Evolutionary conservation across 2,329 filamentous ascomycete genomes (phyloP).

Genomic region (Botryosphaeria dothidea): DNA sequence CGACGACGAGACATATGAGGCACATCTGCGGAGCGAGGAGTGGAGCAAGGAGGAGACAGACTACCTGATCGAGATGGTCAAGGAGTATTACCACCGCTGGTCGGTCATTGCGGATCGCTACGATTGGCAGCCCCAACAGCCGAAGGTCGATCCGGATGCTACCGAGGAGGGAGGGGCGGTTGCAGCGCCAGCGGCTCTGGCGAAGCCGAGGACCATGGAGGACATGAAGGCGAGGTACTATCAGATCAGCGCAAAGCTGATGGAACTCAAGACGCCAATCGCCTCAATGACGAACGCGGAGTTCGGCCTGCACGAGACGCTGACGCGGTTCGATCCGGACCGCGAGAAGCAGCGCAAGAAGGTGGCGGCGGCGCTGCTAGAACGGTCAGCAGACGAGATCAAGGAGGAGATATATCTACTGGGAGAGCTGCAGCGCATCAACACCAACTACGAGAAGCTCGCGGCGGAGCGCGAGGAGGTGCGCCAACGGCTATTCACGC

Average conservation of each 20-base stretch:
- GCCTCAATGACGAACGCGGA: slow-evolving; percentile 77
- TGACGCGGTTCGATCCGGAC: slow-evolving; percentile 81
- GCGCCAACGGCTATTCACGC: slow-evolving; percentile 83
- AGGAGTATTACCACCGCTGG: slow-evolving; percentile 86
- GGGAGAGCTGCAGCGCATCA: slow-evolving; percentile 87
- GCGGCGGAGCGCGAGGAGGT: slow-evolving; percentile 86
- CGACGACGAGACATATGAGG: slow-evolving; percentile 81
- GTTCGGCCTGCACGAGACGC: slow-evolving; percentile 78
- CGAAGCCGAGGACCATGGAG: slow-evolving; percentile 72
- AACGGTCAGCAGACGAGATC: slow-evolving; percentile 81
- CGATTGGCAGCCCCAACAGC: slow-evolving; percentile 59
- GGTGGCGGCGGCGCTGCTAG: slow-evolving; percentile 77
- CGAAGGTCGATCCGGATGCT: background rate
- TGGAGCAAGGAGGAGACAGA: slow-evolving; percentile 96
- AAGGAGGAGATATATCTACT: slow-evolving; percentile 89
- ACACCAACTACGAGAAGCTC: slow-evolving; percentile 80
- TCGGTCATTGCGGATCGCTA: slow-evolving; percentile 91
- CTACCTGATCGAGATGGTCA: slow-evolving; percentile 75
- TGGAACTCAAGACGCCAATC: slow-evolving; percentile 42
- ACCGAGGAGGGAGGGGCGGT: slow-evolving; percentile 21
- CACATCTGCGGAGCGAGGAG: slow-evolving; percentile 69
- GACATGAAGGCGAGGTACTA: slow-evolving; percentile 93
- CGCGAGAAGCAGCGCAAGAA: slow-evolving; percentile 81
- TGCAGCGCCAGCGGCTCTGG: slow-evolving; percentile 37
- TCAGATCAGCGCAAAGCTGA: slow-evolving; percentile 64